phyloP scores from a whole-genome alignment of 2,329 filamentous ascomycete genomes.

The Verticillium albo-atrum region DNA sequence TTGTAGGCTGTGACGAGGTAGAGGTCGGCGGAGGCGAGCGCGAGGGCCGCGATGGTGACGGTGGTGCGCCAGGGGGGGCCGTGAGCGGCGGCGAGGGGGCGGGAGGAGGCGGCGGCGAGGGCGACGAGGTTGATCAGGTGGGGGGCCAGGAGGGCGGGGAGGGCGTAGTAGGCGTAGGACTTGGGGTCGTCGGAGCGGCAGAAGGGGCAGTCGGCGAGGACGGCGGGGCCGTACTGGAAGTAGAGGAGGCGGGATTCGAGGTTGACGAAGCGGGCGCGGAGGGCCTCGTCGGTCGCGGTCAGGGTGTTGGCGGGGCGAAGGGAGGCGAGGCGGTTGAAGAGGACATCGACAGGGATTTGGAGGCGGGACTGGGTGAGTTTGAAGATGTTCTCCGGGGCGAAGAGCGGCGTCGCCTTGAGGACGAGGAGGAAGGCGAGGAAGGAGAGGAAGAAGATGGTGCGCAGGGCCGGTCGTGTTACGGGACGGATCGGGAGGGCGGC shows the following conservation, averaged over 20 bases:
- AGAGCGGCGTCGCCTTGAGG: constrained; percentile 59
- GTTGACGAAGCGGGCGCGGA: constrained; percentile 65
- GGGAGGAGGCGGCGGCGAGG: constrained; percentile 70
- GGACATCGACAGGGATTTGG: constrained; percentile 76
- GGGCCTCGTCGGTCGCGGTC: constrained; percentile 55
- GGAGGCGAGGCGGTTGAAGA: constrained; percentile 70
- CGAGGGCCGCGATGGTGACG: constrained; percentile 60
- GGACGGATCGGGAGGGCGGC: constrained; percentile 48
- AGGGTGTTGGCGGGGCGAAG: constrained; percentile 45
- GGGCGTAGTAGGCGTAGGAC: constrained; percentile 75
- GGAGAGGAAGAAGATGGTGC: constrained; percentile 58
- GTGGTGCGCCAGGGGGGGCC: constrained; percentile 65
- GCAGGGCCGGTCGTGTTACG: constrained; percentile 46
- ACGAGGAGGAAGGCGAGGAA: constrained; percentile 42
- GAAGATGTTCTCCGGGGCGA: constrained; percentile 81
- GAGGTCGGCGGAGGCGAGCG: constrained; percentile 59
- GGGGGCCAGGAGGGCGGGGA: constrained; percentile 68
- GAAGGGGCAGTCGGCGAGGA: constrained; percentile 74
- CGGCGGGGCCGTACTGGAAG: constrained; percentile 73
- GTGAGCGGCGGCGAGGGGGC: constrained; percentile 57
- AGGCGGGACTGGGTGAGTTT: constrained; percentile 71
- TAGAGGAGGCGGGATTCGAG: constrained; percentile 75
- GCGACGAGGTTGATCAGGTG: constrained; percentile 74
- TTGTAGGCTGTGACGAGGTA: constrained; percentile 63
- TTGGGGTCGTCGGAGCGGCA: constrained; percentile 66